Conservation (phyloP, 2,329 filamentous ascomycete genomes). For the Colletotrichum tamarilloi region DNA sequence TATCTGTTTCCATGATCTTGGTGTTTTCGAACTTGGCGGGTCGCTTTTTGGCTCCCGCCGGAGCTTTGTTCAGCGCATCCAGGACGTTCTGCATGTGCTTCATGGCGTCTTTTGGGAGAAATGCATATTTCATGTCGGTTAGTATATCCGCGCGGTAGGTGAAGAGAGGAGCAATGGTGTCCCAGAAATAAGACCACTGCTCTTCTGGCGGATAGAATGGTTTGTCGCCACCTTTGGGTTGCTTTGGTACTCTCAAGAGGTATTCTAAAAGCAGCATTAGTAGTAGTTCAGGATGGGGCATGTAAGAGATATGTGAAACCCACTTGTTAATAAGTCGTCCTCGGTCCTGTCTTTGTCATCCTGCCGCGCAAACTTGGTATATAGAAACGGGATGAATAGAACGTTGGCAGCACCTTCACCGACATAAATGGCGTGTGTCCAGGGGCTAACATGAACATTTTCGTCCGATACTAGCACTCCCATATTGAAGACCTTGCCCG, state of each 20-base stretch:
- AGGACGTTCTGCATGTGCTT: constrained; percentile 56
- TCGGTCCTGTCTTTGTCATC: not conserved
- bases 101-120: constrained; percentile 53
- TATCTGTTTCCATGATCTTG: not conserved
- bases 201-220: constrained; percentile 54
- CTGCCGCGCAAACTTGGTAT: not conserved
- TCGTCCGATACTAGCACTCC: not conserved
- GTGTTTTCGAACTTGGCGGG: constrained; percentile 53
- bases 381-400: constrained; percentile 63
- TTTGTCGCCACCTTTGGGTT: constrained; percentile 33
- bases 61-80: constrained; percentile 15
- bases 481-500: constrained; percentile 1
- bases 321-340: constrained; percentile 13
- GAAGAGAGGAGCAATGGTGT: constrained; percentile 67
- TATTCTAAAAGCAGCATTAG: constrained; percentile 41
- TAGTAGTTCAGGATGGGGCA: not conserved
- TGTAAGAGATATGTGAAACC: not conserved
- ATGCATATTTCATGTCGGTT: constrained; percentile 65
- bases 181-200: constrained; percentile 59
- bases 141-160: constrained; percentile 54
- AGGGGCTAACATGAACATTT: constrained; percentile 35
- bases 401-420: constrained; percentile 83
- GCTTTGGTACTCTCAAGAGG: constrained; percentile 53
- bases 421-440: constrained; percentile 49
- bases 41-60: constrained; percentile 1